Base-by-base conservation (phyloP, 1,284 basidiomycete species). In the Pascua sp. region DNA sequence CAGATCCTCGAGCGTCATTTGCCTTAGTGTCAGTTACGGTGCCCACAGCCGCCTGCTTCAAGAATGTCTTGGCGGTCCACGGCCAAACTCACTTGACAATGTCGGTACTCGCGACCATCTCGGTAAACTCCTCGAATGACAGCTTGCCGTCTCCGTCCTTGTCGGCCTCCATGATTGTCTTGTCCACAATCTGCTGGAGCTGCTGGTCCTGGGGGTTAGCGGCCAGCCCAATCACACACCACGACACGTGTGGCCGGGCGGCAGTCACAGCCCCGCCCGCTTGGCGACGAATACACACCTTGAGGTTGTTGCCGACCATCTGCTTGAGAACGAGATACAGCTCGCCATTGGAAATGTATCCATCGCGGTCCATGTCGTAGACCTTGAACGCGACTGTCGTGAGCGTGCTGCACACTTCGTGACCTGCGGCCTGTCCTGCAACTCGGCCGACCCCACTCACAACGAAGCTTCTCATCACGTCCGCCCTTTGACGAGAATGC, bases 81-180 rank as follows among this genome's bases (percentile, higher is more conserved):
- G 7, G 24, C 24, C 7, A 3, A 4, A 69, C 75, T 61, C 56
- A 77, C 75, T 72, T 74, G 57, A 68, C 67, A 56, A 73, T 72
- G 55, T 72, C 91, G 67, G 95, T 98, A 77, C 92, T 96, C 40
- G 92, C 91, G 32, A 98, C 95, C 87, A 98, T 98, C 66, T 86
- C 83, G 24, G 92, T 85, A 74, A 98, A 99, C 79, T 98, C 95
- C 58, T 96, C 91, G 70, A 98, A 98, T 76, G 86, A 91, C 61
- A 99, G 83, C 77, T 95, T 98, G 39, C 95, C 95, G 76, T 98
- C 96, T 10, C 82, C 92, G 72, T 99, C 92, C 76, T 91, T 90
- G 76, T 99, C 95, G 15, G 94, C 95, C 79, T 98, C 95, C 91
- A 98, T 95, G 76, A 99, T 98, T 15, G 95, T 98, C 82, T 99